Conservation (phyloP, 768 basidiomycete genomes). For the Tephrocybe rancida region DNA sequence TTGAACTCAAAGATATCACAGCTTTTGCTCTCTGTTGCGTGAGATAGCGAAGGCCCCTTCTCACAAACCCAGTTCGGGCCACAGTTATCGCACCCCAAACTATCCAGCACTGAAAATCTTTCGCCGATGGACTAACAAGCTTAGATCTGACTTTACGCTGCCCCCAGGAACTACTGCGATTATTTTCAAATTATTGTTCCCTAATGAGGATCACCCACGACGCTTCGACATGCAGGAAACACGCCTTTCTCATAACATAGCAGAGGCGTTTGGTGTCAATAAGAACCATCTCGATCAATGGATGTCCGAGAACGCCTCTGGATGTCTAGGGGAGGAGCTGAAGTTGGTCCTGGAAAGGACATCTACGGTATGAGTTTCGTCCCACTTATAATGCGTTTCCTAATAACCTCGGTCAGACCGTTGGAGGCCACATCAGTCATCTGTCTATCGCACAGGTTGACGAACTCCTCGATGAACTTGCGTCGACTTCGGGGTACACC, state of each 20-base stretch:
- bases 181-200: constrained; percentile 80
- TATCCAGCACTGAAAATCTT: constrained; percentile 45
- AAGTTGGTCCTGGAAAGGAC: constrained; percentile 42
- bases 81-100: constrained; percentile 19
- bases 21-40: constrained; percentile 52
- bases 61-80: constrained; percentile 24
- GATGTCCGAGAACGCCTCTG: constrained; percentile 45
- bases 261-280: constrained; percentile 46
- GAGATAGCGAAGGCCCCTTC: constrained; percentile 42
- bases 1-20: constrained; percentile 20
- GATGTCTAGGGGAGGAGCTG: constrained; percentile 76
- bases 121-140: constrained; percentile 42
- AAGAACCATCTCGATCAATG: constrained; percentile 35
- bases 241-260: constrained; percentile 53
- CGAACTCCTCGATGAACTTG: constrained; percentile 71
- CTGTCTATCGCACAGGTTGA: constrained; percentile 58
- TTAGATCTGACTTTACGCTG: constrained; percentile 49
- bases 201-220: constrained; percentile 73
- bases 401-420: constrained; percentile 19
- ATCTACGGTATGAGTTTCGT: constrained; percentile 34
- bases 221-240: constrained; percentile 77
- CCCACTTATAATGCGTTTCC: not conserved
- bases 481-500: constrained; percentile 65
- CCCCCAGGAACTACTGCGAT: constrained; percentile 55
- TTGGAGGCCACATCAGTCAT: constrained; percentile 35